Evolutionary conservation across 371 early-diverging fungal genomes (phyloP), one percentile per base, ranked within the genome.

Genomic region (Scutellospora calospora): DNA sequence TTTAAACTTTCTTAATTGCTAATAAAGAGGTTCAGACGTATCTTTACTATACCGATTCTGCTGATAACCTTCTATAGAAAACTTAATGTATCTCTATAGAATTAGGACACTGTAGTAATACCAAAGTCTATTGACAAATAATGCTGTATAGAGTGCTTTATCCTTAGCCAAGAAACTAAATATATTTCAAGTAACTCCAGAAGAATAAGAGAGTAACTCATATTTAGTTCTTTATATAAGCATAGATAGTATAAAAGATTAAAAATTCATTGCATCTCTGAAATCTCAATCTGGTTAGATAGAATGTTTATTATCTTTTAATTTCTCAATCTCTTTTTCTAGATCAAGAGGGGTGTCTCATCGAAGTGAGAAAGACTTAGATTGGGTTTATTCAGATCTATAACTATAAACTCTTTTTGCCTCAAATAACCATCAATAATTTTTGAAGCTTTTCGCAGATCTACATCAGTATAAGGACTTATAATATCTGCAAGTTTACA

Each of bases 21-120:
- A 73, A 73, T 73, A 73, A 73, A 73, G 74, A 54, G 52, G 55
- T 73, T 55, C 55, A 73, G 74, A 73, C 51, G 33, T 54, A 73
- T 73, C 51, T 51, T 73, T 73, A 52, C 16, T 27, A 54, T 52
- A 55, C 55, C 14, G 74, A 31, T 31, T 33, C 54, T 73, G 74
- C 55, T 54, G 52, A 74, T 54, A 54, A 74, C 33, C 74, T 74
- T 54, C 74, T 51, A 54, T 74, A 25, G 52, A 38, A 71, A 71
- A 71, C 18, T 71, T 22, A 71, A 71, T 51, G 51, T 38, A 49
- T 31, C 22, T 9, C 51, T 22, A 74, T 54, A 74, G 55, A 74
- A 74, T 74, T 12, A 57, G 54, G 25, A 31, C 74, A 74, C 52
- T 25, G 57, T 33, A 74, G 74, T 54, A 16, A 18, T 74, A 74